A percentile compares a stretch with the other conserved stretches of the same genome.
These are phyloP conservation scores for Diaporthe eres DNA, from an alignment of 2,329 filamentous ascomycete species.

Conservation along the genomic window DNA sequence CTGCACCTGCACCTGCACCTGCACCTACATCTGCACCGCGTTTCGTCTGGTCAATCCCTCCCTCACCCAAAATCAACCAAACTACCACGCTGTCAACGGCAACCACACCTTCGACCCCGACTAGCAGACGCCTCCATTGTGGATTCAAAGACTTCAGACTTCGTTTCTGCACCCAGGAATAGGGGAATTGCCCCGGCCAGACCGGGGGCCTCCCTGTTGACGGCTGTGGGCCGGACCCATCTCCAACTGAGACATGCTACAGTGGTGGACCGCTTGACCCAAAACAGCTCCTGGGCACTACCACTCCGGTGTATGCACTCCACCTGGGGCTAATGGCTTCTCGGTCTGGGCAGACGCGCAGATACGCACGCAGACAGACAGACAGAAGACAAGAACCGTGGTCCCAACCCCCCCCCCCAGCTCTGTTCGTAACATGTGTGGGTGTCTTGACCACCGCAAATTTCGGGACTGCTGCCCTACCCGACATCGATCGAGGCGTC, in stretches of 20 bases:
- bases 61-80: not conserved
- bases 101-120: constrained; percentile 18
- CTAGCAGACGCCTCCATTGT: constrained; percentile 27
- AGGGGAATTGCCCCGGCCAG: constrained; percentile 23
- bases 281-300: constrained; percentile 28
- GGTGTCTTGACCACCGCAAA: not conserved
- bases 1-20: not conserved
- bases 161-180: constrained; percentile 28
- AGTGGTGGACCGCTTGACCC: constrained; percentile 24
- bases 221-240: constrained; percentile 27
- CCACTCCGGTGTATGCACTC: not conserved
- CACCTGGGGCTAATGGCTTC: constrained; percentile 17
- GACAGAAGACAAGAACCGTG: not conserved
- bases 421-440: constrained; percentile 2
- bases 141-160: constrained; percentile 13
- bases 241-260: constrained; percentile 27
- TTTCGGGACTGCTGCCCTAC: constrained; percentile 16
- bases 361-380: not conserved
- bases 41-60: not conserved
- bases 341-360: constrained; percentile 15
- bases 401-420: not conserved
- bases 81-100: not conserved
- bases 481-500: constrained; percentile 11
- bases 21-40: not conserved
- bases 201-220: constrained; percentile 28